Evolutionary conservation across 768 basidiomycete genomes (phyloP).

Genomic region (Brasilioporus rufonigricans): DNA sequence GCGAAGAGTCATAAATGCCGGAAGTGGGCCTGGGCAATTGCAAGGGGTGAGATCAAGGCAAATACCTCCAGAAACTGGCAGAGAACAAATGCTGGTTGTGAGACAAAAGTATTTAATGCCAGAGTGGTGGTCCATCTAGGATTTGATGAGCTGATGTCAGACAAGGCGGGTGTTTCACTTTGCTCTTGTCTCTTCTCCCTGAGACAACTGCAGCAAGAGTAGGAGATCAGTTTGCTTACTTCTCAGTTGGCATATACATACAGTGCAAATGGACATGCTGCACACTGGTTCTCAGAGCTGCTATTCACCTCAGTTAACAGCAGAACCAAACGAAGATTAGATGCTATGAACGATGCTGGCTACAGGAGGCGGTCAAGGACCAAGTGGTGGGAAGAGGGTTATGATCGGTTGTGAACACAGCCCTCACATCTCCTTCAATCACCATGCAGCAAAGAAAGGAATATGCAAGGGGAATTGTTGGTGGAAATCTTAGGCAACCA

Average conservation of each 20-base stretch:
- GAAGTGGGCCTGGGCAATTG: constrained; percentile 48
- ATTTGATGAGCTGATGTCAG: constrained; percentile 91
- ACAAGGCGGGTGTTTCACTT: constrained; percentile 62
- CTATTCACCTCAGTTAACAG: constrained; percentile 82
- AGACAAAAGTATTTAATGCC: constrained; percentile 49
- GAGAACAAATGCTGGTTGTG: constrained; percentile 35
- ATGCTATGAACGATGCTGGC: constrained; percentile 59
- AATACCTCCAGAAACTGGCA: constrained; percentile 13
- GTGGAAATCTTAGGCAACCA: constrained; percentile 29
- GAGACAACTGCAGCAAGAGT: constrained; percentile 15
- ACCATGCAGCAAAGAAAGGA: neutral
- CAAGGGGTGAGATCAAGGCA: constrained; percentile 45
- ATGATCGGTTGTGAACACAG: constrained; percentile 62
- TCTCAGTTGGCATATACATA: constrained; percentile 93
- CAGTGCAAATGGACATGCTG: constrained; percentile 75
- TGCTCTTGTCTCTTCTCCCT: constrained; percentile 5
- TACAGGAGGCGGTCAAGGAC: constrained; percentile 80
- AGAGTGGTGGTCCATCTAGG: constrained; percentile 82
- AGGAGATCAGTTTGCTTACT: constrained; percentile 90
- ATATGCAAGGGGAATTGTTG: neutral
- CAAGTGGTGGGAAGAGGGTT: constrained; percentile 80
- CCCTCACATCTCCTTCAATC: neutral
- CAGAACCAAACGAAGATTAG: constrained; percentile 60
- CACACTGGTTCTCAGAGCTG: constrained; percentile 65
- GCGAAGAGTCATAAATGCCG: constrained; percentile 73